phyloP scores from a whole-genome alignment of 148 eudicot species.

The Arctostaphylos glauca region DNA sequence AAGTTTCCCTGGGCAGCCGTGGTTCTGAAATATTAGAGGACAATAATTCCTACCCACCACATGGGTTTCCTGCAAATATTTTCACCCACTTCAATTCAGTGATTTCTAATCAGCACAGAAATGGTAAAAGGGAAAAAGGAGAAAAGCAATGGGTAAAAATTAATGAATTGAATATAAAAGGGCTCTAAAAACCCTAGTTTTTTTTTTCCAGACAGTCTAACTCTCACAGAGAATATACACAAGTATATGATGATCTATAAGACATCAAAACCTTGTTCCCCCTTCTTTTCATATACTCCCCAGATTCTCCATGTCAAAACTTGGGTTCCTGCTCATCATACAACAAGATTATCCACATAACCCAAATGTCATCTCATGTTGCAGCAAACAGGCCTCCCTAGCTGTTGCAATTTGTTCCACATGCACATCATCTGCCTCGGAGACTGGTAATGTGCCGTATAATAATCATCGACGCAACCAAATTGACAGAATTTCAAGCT shows the following conservation, averaged over 20 bases:
- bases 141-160: conserved; percentile 13
- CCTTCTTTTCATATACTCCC: not conserved
- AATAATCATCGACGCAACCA: conserved; percentile 82
- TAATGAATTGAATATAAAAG: conserved; percentile 23
- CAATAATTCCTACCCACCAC: too few relatives aligned
- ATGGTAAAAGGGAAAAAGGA: not conserved
- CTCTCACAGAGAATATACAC: conserved; percentile 23
- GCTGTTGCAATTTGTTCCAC: conserved; percentile 74
- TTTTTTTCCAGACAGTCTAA: conserved; percentile 17
- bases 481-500: conserved; percentile 75
- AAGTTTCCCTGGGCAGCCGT: too few relatives aligned
- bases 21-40: not conserved
- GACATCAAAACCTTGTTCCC: conserved; percentile 28
- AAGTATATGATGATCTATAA: conserved; percentile 15
- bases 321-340: conserved; percentile 17
- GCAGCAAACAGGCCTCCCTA: conserved; percentile 72
- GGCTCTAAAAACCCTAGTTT: conserved; percentile 21
- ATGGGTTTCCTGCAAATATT: too few relatives aligned
- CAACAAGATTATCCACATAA: not conserved
- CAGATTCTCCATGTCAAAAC: not conserved
- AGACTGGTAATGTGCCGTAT: conserved; percentile 86
- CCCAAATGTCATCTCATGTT: conserved; percentile 64
- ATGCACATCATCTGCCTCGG: conserved; percentile 92
- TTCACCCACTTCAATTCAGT: too few relatives aligned
- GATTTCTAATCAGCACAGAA: not conserved